Evolutionary conservation across 2,329 filamentous ascomycete species (phyloP), one percentile per base, ranked within the genome.

Genomic region (Colletotrichum sp.): DNA sequence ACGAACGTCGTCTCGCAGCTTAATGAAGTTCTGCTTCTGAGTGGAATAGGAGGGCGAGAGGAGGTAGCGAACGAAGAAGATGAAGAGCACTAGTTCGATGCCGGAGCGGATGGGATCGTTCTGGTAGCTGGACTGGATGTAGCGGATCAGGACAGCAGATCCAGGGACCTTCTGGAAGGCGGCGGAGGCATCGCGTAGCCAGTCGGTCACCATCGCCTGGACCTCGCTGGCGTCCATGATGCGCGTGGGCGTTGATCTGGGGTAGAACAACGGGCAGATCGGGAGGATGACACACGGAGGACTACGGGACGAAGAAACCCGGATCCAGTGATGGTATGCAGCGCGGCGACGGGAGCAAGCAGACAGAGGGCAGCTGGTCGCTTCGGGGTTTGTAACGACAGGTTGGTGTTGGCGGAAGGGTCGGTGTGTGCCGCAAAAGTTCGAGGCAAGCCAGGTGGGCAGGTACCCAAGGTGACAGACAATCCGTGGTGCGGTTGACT

Each of bases 91-190:
- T 66, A 99, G 89, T 86, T 99, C 97, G 79, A 99, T 95, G 52
- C 95, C 95, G 68, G 95, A 98, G 70, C 97, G 94, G 72, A 98
- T 92, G 12, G 97, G 97, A 81, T 99, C 97, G 83, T 99, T 94
- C 87, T 99, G 97, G 88, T 99, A 98, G 83, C 96, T 98, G 73
- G 96, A 98, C 84, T 95, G 95, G 83, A 99, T 96, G 86, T 99
- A 99, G 77, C 97, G 95, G 80, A 98, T 91, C 81, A 98, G 89
- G 80, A 99, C 98, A 56, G 96, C 95, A 34, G 96, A 98, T 68
- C 97, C 97, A 34, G 97, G 97, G 52, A 99, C 91, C 82, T 94
- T 95, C 81, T 98, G 96, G 83, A 99, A 97, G 73, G 93, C 90
- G 75, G 91, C 87, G 69, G 88, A 88, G 28, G 90, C 85, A 78